Percentiles rank a stretch among this genome's conserved stretches.
These are phyloP conservation scores for Penicillium verhagenii DNA, from an alignment of 495 filamentous ascomycete species.

Conservation along the genomic window DNA sequence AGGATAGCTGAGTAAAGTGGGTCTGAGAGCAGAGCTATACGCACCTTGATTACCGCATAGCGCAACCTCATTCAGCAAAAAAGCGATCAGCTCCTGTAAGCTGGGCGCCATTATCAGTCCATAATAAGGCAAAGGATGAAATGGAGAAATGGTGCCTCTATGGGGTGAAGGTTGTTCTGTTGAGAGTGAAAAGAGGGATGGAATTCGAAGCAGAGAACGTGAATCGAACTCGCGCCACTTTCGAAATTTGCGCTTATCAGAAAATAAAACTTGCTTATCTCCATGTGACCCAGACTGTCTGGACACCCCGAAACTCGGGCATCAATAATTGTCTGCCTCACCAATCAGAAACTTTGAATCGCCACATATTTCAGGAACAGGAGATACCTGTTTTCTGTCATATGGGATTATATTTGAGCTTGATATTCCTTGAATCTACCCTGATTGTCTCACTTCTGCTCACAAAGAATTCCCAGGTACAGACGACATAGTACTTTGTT, in stretches of 20 bases:
- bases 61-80: slow-evolving; percentile 70
- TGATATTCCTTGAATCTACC: too few relatives aligned
- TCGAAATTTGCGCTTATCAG: slow-evolving; percentile 7
- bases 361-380: too few relatives aligned
- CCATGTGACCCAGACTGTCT: background rate
- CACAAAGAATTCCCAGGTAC: too few relatives aligned
- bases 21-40: slow-evolving; percentile 34
- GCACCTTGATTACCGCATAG: slow-evolving; percentile 66
- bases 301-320: background rate
- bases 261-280: background rate
- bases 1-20: slow-evolving; percentile 20
- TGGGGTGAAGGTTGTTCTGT: background rate
- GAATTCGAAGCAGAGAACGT: slow-evolving; percentile 25
- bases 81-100: slow-evolving; percentile 69
- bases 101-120: slow-evolving; percentile 56
- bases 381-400: too few relatives aligned
- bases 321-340: background rate
- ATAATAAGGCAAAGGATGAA: slow-evolving; percentile 5
- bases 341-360: too few relatives aligned
- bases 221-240: slow-evolving; percentile 40
- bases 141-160: background rate
- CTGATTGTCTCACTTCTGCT: too few relatives aligned
- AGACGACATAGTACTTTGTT: too few relatives aligned
- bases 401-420: too few relatives aligned
- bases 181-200: slow-evolving; percentile 9